phyloP scores from a whole-genome alignment of 2,329 filamentous ascomycete species.

The Bipolaris gigantea region DNA sequence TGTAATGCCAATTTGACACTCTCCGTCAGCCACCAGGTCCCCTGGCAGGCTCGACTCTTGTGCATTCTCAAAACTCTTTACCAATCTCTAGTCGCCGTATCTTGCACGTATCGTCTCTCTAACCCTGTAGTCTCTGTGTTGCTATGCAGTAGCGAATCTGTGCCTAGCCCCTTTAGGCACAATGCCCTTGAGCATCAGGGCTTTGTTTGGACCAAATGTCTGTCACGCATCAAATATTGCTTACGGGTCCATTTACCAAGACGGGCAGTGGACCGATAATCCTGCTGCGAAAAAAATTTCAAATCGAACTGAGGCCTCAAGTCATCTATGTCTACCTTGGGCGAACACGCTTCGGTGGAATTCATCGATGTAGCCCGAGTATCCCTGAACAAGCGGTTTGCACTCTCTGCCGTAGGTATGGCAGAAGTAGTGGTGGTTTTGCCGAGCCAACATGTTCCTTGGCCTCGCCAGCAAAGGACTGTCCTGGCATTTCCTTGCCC shows the following conservation, averaged over 20 bases:
- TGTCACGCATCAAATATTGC: not conserved
- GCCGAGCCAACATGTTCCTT: conserved; percentile 34
- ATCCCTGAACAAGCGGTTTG: conserved; percentile 1
- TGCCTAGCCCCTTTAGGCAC: no score
- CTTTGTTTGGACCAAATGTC: no score
- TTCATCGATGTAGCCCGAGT: not conserved
- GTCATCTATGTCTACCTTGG: not conserved
- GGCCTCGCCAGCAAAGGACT: conserved; percentile 48
- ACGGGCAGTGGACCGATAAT: not conserved
- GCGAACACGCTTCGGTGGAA: not conserved
- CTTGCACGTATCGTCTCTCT: no score
- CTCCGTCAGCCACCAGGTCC: not conserved
- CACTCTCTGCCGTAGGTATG: conserved; percentile 1
- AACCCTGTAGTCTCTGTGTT: no score
- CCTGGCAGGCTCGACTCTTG: not conserved
- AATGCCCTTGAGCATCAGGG: no score
- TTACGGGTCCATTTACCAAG: no score
- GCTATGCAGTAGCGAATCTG: no score
- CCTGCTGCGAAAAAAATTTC: not conserved
- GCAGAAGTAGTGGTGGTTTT: not conserved
- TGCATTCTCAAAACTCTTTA: not conserved
- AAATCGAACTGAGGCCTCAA: conserved; percentile 4
- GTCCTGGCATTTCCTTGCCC: conserved; percentile 50
- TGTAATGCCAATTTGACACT: not conserved
- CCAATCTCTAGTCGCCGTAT: not conserved